phyloP scores from a whole-genome alignment of 768 basidiomycete genomes.

The Dendrothele bispora region DNA sequence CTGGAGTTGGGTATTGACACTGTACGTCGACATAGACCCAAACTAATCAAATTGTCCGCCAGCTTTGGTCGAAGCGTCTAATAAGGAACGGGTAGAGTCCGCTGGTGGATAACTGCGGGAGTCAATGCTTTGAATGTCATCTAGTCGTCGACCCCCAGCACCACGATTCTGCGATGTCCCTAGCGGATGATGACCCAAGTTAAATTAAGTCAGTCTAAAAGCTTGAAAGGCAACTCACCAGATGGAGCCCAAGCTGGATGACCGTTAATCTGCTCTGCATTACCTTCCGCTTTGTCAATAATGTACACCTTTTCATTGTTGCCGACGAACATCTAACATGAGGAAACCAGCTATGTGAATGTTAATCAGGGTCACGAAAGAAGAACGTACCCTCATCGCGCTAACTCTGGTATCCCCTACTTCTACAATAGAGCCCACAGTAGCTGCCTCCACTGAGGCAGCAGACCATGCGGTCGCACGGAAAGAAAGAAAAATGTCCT shows the following conservation, averaged over 20 bases:
- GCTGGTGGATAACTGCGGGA: slow-evolving; percentile 66
- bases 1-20: slow-evolving; percentile 37
- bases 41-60: too few species aligned
- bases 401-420: slow-evolving; percentile 47
- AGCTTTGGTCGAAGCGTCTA: slow-evolving; percentile 31
- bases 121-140: slow-evolving; percentile 70
- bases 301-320: slow-evolving; percentile 83
- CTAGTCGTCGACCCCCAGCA: slow-evolving; percentile 52
- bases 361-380: slow-evolving; percentile 9
- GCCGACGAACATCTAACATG: slow-evolving; percentile 72
- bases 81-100: slow-evolving; percentile 35
- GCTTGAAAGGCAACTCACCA: too few species aligned
- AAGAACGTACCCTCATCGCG: slow-evolving; percentile 51
- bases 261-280: slow-evolving; percentile 60
- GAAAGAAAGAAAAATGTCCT: too few species aligned
- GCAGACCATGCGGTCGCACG: too few species aligned
- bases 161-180: too few species aligned
- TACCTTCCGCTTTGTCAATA: slow-evolving; percentile 88
- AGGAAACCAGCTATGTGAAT: not conserved
- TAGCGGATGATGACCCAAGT: too few species aligned
- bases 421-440: slow-evolving; percentile 44
- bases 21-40: too few species aligned
- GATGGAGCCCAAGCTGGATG: slow-evolving; percentile 77
- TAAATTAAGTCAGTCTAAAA: too few species aligned
- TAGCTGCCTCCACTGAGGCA: too few species aligned